These are phyloP conservation scores for Quercus suber DNA, from an alignment of 306 rosid genomes.

Conservation along the genomic window DNA sequence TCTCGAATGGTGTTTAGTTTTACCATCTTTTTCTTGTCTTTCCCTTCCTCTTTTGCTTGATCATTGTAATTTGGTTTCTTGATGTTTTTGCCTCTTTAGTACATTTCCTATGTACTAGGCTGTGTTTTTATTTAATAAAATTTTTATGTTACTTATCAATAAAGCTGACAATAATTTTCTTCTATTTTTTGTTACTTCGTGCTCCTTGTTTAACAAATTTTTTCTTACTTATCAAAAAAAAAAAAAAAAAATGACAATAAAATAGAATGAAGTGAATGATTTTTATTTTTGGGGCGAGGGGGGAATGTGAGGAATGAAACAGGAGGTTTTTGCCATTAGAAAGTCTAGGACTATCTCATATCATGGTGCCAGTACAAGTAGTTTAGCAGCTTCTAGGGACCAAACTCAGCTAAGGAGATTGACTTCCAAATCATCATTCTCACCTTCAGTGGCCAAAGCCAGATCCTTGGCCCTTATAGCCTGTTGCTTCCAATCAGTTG, in stretches of 20 bases:
- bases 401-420: background rate
- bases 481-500: conserved; percentile 3
- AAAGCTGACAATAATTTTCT: background rate
- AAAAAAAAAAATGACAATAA: background rate
- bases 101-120: too few relatives aligned
- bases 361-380: background rate
- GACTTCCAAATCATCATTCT: background rate
- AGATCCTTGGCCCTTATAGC: background rate
- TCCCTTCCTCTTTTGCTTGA: too few relatives aligned
- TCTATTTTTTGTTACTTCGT: too few relatives aligned
- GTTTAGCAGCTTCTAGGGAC: background rate
- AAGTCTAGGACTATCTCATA: background rate
- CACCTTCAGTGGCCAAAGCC: background rate
- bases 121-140: too few relatives aligned
- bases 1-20: too few relatives aligned
- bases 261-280: too few relatives aligned
- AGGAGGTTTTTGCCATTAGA: background rate
- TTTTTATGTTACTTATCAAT: too few relatives aligned
- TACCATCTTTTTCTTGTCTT: too few relatives aligned
- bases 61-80: too few relatives aligned
- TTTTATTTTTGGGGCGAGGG: background rate
- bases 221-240: background rate
- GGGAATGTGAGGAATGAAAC: background rate
- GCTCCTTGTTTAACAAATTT: too few relatives aligned
- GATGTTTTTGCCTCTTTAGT: too few relatives aligned